Conservation (phyloP, 2,329 filamentous ascomycete genomes). For the Xylariomycetidae sp. region DNA sequence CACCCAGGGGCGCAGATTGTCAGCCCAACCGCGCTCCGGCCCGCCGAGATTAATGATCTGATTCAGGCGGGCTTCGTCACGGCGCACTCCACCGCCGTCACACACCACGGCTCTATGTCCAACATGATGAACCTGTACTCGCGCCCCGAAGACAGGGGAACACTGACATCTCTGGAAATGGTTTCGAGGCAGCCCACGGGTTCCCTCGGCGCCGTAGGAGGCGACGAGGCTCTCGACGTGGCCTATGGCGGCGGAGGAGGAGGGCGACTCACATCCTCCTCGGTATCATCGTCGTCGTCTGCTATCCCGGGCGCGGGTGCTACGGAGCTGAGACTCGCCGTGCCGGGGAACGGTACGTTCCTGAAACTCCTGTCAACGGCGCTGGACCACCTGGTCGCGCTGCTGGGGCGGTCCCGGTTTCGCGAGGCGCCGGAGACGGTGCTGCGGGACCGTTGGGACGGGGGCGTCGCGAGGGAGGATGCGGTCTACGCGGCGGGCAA, state of each 20-base stretch:
- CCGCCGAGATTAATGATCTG: constrained; percentile 39
- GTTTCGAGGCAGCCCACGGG: constrained; percentile 65
- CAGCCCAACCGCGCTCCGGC: constrained; percentile 21
- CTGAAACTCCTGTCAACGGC: constrained; percentile 61
- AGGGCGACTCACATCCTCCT: constrained; percentile 31
- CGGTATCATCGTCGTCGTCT: neutral
- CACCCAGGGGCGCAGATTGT: constrained; percentile 45
- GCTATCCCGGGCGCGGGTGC: constrained; percentile 25
- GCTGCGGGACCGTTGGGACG: constrained; percentile 67
- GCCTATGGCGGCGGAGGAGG: constrained; percentile 50
- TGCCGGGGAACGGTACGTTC: constrained; percentile 63
- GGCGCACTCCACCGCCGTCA: constrained; percentile 31
- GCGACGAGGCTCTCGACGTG: constrained; percentile 58
- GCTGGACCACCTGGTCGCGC: constrained; percentile 54
- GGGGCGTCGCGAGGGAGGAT: constrained; percentile 49
- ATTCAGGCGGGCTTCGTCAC: constrained; percentile 66
- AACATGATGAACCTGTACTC: constrained; percentile 35
- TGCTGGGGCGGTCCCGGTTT: constrained; percentile 56
- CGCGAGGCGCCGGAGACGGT: constrained; percentile 59
- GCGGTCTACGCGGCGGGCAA: constrained; percentile 38
- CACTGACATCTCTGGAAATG: constrained; percentile 55
- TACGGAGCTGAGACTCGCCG: constrained; percentile 49
- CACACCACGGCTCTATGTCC: constrained; percentile 26
- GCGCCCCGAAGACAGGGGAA: constrained; percentile 50
- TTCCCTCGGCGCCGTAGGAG: constrained; percentile 64